Evolutionary conservation across 2,329 filamentous ascomycete species (phyloP), one percentile per base, ranked within the genome.

Genomic region (Diaporthe nobilis): DNA sequence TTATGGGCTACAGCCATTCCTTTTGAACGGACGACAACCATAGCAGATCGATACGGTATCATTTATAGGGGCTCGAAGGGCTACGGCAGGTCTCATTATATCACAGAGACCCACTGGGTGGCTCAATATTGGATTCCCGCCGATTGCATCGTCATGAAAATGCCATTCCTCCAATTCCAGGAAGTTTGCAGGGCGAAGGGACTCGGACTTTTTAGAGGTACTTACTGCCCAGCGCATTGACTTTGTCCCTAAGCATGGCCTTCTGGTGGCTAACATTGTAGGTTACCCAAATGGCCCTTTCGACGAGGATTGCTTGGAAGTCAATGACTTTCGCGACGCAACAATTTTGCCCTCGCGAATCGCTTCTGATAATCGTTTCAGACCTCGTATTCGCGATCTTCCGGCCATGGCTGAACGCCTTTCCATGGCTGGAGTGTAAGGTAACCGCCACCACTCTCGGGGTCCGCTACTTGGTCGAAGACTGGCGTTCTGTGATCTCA

Each of bases 281-380:
- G 55, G 13, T 22, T 34, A 4, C 10, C 3, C 15, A 1, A 34
- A 9, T 2, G 28, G 1, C 22, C 15, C 7, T 17, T 15, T 34
- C 6, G 2, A 22, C 0, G 28, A 58, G 4, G 17, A 58, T 1
- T 1, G 28, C 7, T 17, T 58, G 1, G 51, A 31, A 7, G 0
- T 55, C 5, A 9, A 22, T 0, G 25, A 28, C 13, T 31, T 55
- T 13, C 0, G 5, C 25, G 1, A 9, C 2, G 0, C 22, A 3
- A 7, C 25, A 1, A 28, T 2, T 31, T 4, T 31, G 28, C 4
- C 3, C 28, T 31, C 28, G 28, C 28, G 3, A 31, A 4, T 31
- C 4, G 28, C 28, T 4, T 31, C 28, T 31, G 28, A 31, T 28
- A 28, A 2, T 28, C 28, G 28, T 28, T 28, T 28, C 28, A 28